Conservation (phyloP, 2,329 filamentous ascomycete genomes). For the Elsinoe fawcettii region DNA sequence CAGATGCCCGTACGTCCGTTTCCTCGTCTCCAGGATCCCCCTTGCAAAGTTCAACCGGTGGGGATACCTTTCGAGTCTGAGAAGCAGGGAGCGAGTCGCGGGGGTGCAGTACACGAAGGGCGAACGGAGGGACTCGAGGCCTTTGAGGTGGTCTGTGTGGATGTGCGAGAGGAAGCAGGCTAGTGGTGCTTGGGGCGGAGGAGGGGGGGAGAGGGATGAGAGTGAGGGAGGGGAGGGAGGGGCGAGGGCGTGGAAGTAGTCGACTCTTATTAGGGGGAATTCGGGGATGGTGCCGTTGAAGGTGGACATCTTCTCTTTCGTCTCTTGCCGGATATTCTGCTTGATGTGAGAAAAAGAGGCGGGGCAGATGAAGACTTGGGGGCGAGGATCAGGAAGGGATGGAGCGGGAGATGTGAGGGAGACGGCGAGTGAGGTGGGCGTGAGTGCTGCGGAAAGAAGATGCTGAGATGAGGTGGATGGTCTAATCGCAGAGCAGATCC, state of each 20-base stretch:
- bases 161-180: constrained; percentile 89
- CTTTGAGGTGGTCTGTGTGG: constrained; percentile 80
- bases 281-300: constrained; percentile 66
- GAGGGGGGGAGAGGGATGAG: constrained; percentile 37
- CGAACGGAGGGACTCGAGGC: constrained; percentile 66
- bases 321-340: too few relatives aligned
- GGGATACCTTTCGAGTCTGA: constrained; percentile 69
- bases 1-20: constrained; percentile 70
- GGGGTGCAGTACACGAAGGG: constrained; percentile 88
- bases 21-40: constrained; percentile 66
- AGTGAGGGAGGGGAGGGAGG: constrained; percentile 34
- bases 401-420: too few relatives aligned
- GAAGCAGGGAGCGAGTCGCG: constrained; percentile 69
- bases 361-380: too few relatives aligned
- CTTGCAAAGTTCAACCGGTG: constrained; percentile 75
- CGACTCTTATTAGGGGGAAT: constrained; percentile 74
- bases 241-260: constrained; percentile 61
- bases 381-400: too few relatives aligned
- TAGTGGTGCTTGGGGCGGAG: constrained; percentile 50
- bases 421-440: too few relatives aligned
- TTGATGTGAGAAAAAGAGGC: too few relatives aligned
- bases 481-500: too few relatives aligned
- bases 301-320: constrained; percentile 71
- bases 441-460: too few relatives aligned
- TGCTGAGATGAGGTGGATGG: too few relatives aligned